phyloP scores from a whole-genome alignment of 164 flowering plant species.

The Umbellularia californica region DNA sequence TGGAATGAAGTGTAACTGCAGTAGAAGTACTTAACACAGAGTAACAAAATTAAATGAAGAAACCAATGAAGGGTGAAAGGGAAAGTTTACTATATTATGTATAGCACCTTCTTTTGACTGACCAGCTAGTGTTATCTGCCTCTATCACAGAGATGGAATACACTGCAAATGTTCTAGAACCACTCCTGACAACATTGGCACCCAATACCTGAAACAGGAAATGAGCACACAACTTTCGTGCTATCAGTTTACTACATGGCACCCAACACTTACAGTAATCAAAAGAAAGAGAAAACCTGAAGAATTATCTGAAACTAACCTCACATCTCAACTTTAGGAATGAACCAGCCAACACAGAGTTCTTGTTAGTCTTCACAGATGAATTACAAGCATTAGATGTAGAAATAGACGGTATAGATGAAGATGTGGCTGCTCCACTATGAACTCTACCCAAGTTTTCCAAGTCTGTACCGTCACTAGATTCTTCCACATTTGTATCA shows the following conservation, averaged over 20 bases:
- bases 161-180: slow-evolving; percentile 84
- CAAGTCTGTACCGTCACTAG: slow-evolving; percentile 70
- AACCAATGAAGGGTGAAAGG: not conserved
- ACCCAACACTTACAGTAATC: slow-evolving; percentile 1
- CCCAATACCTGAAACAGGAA: slow-evolving; percentile 74
- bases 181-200: slow-evolving; percentile 93
- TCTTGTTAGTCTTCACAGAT: slow-evolving; percentile 35
- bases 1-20: not conserved
- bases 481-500: slow-evolving; percentile 43
- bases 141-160: slow-evolving; percentile 93
- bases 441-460: slow-evolving; percentile 55
- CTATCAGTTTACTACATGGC: slow-evolving; percentile 13
- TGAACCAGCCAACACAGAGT: slow-evolving; percentile 51
- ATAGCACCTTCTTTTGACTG: slow-evolving; percentile 96
- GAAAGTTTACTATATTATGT: slow-evolving; percentile 10
- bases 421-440: slow-evolving; percentile 70
- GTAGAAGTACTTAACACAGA: no score
- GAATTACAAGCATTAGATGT: slow-evolving; percentile 31
- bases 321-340: slow-evolving; percentile 86
- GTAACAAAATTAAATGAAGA: not conserved
- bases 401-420: slow-evolving; percentile 47
- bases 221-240: slow-evolving; percentile 20
- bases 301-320: slow-evolving; percentile 32
- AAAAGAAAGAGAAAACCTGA: slow-evolving; percentile 2
- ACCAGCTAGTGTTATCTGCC: slow-evolving; percentile 71